These are phyloP conservation scores for Filosporella fistucella DNA, from an alignment of 495 filamentous ascomycete species.

Conservation along the genomic window DNA sequence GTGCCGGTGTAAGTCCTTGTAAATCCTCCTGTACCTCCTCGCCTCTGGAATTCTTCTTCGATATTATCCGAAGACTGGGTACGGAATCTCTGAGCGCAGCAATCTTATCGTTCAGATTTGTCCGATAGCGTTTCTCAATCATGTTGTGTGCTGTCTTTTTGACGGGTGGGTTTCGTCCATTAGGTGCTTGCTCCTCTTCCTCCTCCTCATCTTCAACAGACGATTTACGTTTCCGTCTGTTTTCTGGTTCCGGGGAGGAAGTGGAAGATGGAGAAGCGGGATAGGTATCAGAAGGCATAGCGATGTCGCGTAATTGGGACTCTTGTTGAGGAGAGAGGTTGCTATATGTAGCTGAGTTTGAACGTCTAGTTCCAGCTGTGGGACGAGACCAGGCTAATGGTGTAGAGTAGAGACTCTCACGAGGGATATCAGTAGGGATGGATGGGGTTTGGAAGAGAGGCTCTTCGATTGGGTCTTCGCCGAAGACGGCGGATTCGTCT, in stretches of 20 bases:
- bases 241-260: constrained; percentile 4
- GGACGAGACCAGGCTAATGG: constrained; percentile 18
- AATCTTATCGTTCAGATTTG: constrained; percentile 96
- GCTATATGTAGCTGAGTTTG: constrained; percentile 2
- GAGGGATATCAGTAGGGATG: constrained; percentile 3
- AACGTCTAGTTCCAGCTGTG: neutral
- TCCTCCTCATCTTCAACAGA: constrained; percentile 16
- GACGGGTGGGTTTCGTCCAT: constrained; percentile 53
- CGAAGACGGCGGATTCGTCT: constrained; percentile 17
- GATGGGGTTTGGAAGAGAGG: constrained; percentile 20
- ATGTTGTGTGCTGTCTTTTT: constrained; percentile 99
- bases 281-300: constrained; percentile 17
- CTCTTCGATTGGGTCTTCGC: constrained; percentile 10
- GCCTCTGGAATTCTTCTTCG: constrained; percentile 43
- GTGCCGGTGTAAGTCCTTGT: constrained; percentile 72
- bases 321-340: constrained; percentile 15
- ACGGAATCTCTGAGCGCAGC: constrained; percentile 84
- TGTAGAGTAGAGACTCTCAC: constrained; percentile 18
- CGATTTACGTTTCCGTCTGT: constrained; percentile 16
- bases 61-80: constrained; percentile 74
- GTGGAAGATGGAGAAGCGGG: constrained; percentile 13
- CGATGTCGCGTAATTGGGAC: constrained; percentile 13
- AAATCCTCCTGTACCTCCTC: constrained; percentile 69
- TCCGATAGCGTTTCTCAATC: constrained; percentile 95
- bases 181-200: constrained; percentile 8